A percentile compares a stretch with the other conserved stretches of the same genome.
phyloP scores from a whole-genome alignment of 2,329 filamentous ascomycete genomes.

The Hypoxylon sp. region DNA sequence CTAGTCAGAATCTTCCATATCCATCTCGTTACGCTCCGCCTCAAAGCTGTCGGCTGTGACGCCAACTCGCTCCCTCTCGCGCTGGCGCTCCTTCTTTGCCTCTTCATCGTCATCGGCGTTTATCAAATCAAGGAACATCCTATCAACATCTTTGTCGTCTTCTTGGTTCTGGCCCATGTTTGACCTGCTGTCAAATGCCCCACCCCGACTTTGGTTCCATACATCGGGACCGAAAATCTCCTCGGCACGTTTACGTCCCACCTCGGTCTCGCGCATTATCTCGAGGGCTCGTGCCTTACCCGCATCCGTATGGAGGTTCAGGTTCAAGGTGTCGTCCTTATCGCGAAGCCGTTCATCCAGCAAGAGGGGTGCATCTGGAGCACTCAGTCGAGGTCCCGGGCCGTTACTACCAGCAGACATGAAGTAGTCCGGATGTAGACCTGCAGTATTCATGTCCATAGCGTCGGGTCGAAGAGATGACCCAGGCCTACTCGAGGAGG shows the following conservation, averaged over 20 bases:
- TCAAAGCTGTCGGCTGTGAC: conserved; percentile 53
- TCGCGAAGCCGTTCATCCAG: conserved; percentile 64
- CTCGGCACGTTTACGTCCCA: conserved; percentile 63
- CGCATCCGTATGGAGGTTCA: conserved; percentile 58
- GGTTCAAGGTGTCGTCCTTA: conserved; percentile 59
- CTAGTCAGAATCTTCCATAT: conserved; percentile 53
- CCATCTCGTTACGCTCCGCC: conserved; percentile 51
- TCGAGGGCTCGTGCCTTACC: conserved; percentile 65
- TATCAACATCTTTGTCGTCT: conserved; percentile 62
- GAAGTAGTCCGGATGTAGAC: conserved; percentile 59
- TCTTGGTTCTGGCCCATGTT: conserved; percentile 52
- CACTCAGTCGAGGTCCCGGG: conserved; percentile 57
- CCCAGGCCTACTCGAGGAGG: conserved; percentile 51
- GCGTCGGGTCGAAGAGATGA: conserved; percentile 52
- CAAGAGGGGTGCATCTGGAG: conserved; percentile 56
- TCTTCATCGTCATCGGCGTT: conserved; percentile 63
- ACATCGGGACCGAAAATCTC: conserved; percentile 63
- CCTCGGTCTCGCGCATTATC: conserved; percentile 63
- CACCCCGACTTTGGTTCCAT: conserved; percentile 55
- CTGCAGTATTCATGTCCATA: conserved; percentile 55
- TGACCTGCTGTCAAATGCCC: conserved; percentile 37
- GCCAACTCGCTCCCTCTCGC: conserved; percentile 51
- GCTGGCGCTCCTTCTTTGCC: conserved; percentile 51
- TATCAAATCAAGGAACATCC: conserved; percentile 68
- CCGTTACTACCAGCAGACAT: conserved; percentile 52